phyloP scores from a whole-genome alignment of 73 alveolate genomes.

The Tetrahymena malaccensis region DNA sequence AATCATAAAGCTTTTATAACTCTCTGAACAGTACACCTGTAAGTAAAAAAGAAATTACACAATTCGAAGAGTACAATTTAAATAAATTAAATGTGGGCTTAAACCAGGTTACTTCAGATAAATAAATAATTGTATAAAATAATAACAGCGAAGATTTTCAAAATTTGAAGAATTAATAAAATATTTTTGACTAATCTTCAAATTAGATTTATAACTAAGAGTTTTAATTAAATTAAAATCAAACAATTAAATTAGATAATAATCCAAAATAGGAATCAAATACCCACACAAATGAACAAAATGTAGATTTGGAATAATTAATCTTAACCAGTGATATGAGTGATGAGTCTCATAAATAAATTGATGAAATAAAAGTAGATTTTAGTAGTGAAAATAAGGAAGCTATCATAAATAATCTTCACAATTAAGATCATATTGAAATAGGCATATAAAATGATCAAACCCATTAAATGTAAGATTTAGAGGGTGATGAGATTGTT shows the following conservation, averaged over 20 bases:
- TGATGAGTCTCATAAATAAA: neutral
- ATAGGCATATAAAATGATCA: neutral
- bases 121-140: too few relatives aligned
- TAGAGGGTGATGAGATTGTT: neutral
- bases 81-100: neutral
- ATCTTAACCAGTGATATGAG: neutral
- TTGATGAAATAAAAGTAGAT: neutral
- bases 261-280: neutral
- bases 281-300: neutral
- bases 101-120: neutral
- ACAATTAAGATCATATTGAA: neutral
- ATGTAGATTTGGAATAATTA: neutral
- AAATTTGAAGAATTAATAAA: neutral
- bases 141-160: neutral
- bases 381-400: too few relatives aligned
- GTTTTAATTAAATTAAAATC: too few relatives aligned
- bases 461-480: neutral
- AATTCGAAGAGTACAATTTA: neutral
- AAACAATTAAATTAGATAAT: neutral
- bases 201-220: neutral
- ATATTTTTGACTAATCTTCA: neutral
- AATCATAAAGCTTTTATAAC: neutral
- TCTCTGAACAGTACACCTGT: neutral
- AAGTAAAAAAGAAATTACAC: neutral
- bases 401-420: too few relatives aligned